Evolutionary conservation across 1,284 basidiomycete species (phyloP).

Genomic region (Nidula niveotomentosa): DNA sequence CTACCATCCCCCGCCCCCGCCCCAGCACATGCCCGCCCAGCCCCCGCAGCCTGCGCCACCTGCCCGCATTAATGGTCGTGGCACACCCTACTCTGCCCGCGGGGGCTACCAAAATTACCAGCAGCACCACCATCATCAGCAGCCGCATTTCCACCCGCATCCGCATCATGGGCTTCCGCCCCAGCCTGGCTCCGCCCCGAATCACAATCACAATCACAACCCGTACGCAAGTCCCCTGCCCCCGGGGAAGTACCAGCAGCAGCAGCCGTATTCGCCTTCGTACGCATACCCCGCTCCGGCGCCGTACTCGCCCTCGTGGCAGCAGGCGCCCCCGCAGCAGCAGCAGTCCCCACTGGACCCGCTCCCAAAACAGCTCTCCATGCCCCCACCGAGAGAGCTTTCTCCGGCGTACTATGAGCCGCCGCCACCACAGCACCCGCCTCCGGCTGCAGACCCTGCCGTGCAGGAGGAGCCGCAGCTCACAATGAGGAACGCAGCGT

Average conservation of each 20-base stretch:
- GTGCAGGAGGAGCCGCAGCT: no score
- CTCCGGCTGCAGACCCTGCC: background rate
- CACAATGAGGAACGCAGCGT: no score
- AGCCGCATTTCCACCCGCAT: constrained; percentile 9
- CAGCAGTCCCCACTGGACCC: constrained; percentile 26
- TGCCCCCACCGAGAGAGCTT: constrained; percentile 25
- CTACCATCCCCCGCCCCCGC: constrained; percentile 18
- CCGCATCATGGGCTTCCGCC: constrained; percentile 3
- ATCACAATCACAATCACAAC: constrained; percentile 9
- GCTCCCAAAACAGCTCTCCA: constrained; percentile 35
- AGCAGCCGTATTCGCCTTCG: constrained; percentile 16
- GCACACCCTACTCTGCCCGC: constrained; percentile 6
- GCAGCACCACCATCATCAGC: constrained; percentile 14
- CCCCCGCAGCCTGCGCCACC: no score
- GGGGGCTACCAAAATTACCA: constrained; percentile 5
- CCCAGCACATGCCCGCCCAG: constrained; percentile 10
- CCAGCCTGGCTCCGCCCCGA: background rate
- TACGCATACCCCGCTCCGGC: constrained; percentile 23
- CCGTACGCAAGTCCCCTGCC: constrained; percentile 16
- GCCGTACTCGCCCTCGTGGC: constrained; percentile 32
- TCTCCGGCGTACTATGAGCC: constrained; percentile 19
- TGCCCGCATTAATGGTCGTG: constrained; percentile 14
- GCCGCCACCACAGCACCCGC: background rate
- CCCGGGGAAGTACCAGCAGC: constrained; percentile 18
- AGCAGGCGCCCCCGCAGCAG: constrained; percentile 8